These are phyloP conservation scores for Harrya chromipes DNA, from an alignment of 768 basidiomycete species.

Conservation along the genomic window DNA sequence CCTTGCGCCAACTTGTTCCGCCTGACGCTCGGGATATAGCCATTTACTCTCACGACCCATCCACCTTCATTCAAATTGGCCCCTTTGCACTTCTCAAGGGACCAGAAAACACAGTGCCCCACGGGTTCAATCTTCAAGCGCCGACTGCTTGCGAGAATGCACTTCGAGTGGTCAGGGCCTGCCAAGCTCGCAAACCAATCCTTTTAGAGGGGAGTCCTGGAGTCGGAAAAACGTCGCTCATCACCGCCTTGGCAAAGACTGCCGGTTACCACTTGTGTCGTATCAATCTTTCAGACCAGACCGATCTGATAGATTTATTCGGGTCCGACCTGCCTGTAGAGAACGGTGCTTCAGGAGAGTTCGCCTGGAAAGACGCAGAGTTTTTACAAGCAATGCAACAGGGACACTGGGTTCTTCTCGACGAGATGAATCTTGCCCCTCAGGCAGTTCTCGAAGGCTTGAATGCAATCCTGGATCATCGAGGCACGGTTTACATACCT, in stretches of 20 bases:
- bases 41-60: conserved; percentile 32
- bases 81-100: conserved; percentile 72
- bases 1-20: conserved; percentile 58
- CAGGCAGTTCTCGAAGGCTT: conserved; percentile 96
- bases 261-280: conserved; percentile 79
- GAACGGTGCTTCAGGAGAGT: conserved; percentile 86
- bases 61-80: conserved; percentile 56
- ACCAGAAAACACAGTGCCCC: conserved; percentile 29
- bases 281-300: conserved; percentile 98
- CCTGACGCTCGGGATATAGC: conserved; percentile 27
- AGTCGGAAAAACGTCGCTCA: conserved; percentile 94
- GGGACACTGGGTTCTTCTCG: conserved; percentile 97
- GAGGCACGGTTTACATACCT: conserved; percentile 92
- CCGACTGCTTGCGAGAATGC: conserved; percentile 89
- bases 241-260: conserved; percentile 80
- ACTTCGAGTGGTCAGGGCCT: conserved; percentile 84
- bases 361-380: conserved; percentile 96
- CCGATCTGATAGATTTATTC: conserved; percentile 93
- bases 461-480: conserved; percentile 93
- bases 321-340: conserved; percentile 96
- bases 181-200: conserved; percentile 87
- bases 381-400: conserved; percentile 90
- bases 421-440: conserved; percentile 99
- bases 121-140: conserved; percentile 76
- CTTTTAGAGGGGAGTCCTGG: conserved; percentile 97